phyloP scores from a whole-genome alignment of 2,329 filamentous ascomycete species.

The Xylariales sp. region DNA sequence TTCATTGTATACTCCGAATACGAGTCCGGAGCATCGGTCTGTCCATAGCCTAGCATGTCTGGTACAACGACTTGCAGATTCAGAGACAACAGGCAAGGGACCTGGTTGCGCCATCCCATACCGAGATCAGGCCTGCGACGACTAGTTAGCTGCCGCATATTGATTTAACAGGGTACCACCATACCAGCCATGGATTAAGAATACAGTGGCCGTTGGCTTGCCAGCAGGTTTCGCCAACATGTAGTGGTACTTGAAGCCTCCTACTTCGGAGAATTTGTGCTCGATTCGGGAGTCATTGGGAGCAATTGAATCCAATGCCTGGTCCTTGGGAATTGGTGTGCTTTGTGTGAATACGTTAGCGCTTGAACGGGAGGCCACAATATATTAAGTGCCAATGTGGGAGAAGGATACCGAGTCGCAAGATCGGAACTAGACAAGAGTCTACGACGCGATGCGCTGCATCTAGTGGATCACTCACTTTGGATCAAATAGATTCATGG shows the following conservation, averaged over 20 bases:
- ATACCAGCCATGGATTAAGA: conserved; percentile 56
- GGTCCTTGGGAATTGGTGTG: conserved; percentile 10
- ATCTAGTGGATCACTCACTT: conserved; percentile 13
- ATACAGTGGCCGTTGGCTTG: conserved; percentile 60
- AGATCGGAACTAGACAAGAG: not conserved
- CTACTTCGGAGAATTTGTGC: conserved; percentile 71
- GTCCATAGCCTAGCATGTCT: conserved; percentile 88
- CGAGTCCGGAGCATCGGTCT: conserved; percentile 75
- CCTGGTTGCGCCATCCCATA: conserved; percentile 90
- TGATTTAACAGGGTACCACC: not conserved
- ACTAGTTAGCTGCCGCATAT: conserved; percentile 24
- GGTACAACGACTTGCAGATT: conserved; percentile 84
- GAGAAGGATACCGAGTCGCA: not conserved
- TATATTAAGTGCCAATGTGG: not conserved
- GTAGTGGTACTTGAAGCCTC: conserved; percentile 78
- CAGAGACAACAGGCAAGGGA: conserved; percentile 77
- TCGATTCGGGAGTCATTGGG: conserved; percentile 74
- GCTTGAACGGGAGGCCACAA: not conserved
- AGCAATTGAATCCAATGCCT: conserved; percentile 69
- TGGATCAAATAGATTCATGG: conserved; percentile 15
- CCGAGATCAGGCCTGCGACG: conserved; percentile 85
- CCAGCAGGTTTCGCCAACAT: conserved; percentile 64
- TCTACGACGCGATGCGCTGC: not conserved
- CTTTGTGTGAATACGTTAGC: conserved; percentile 25
- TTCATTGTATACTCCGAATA: conserved; percentile 76